Evolutionary conservation across 106 monocot species (phyloP).

Genomic region (Dendrobium huoshanense): DNA sequence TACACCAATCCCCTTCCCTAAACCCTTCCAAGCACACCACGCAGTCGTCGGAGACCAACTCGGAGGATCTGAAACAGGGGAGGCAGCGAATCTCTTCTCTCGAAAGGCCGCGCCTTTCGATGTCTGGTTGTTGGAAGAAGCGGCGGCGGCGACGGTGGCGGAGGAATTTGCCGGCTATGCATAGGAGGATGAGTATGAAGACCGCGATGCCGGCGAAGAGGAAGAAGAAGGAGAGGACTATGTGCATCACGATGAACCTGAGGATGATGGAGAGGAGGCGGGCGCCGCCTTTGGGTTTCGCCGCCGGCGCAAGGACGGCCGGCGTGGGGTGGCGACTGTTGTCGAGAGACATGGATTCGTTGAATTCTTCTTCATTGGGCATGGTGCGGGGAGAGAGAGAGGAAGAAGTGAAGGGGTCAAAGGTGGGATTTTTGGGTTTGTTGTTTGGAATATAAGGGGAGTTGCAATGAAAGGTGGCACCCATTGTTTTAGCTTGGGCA

Average conservation of each 20-base stretch:
- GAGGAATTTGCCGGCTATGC: constrained; percentile 55
- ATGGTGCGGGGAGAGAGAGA: neutral
- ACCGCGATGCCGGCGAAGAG: constrained; percentile 79
- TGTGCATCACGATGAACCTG: constrained; percentile 48
- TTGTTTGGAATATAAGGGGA: neutral
- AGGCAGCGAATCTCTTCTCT: constrained; percentile 29
- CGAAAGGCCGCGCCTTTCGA: constrained; percentile 24
- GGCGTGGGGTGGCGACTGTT: neutral
- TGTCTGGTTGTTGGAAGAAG: neutral
- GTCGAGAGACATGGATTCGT: constrained; percentile 3
- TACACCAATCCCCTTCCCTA: constrained; percentile 47
- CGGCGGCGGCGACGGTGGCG: constrained; percentile 18
- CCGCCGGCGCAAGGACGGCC: constrained; percentile 2
- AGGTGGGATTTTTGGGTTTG: no score
- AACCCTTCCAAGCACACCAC: constrained; percentile 67
- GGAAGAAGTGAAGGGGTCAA: neutral
- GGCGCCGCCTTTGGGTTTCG: constrained; percentile 37
- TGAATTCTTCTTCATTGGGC: neutral
- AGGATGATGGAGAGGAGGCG: constrained; percentile 59
- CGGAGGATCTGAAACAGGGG: constrained; percentile 20
- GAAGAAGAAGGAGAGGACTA: constrained; percentile 70
- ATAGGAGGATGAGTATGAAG: constrained; percentile 61
- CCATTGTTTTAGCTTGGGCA: neutral
- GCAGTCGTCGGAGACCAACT: constrained; percentile 26
- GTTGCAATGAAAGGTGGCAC: no score